A percentile compares a stretch with the other conserved stretches of the same genome.
Conservation (phyloP, 805 yeast species). For the Brettanomyces sp. region DNA sequence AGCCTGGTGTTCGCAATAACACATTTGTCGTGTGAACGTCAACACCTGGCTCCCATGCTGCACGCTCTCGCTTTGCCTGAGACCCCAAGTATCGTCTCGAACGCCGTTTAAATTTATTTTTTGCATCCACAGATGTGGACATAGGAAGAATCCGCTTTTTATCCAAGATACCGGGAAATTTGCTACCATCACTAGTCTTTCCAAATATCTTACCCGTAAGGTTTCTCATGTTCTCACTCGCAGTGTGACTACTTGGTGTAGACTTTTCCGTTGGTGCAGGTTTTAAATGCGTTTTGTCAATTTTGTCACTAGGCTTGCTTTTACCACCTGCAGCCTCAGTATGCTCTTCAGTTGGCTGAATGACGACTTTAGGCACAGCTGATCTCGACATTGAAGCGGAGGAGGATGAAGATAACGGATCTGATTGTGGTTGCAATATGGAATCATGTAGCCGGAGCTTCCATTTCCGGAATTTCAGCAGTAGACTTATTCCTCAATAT, state of each 20-base stretch:
- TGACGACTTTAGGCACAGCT: not conserved
- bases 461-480: no score
- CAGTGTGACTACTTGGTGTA: not conserved
- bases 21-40: constrained; percentile 43
- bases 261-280: constrained; percentile 4
- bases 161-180: not conserved
- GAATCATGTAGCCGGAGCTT: no score
- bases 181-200: not conserved
- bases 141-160: not conserved
- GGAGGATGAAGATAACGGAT: no score
- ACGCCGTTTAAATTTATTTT: not conserved
- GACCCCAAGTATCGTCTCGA: constrained; percentile 27
- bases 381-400: no score
- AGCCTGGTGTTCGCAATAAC: constrained; percentile 41
- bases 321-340: constrained; percentile 2
- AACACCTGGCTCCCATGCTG: constrained; percentile 55
- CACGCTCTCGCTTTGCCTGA: constrained; percentile 29
- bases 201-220: not conserved
- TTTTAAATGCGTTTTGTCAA: not conserved
- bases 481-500: no score
- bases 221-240: not conserved
- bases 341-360: constrained; percentile 4
- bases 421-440: no score
- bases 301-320: not conserved
- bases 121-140: not conserved